Evolutionary conservation across 106 monocot species (phyloP), one percentile per base, ranked within the genome.

Genomic region (Dioscorea alata): DNA sequence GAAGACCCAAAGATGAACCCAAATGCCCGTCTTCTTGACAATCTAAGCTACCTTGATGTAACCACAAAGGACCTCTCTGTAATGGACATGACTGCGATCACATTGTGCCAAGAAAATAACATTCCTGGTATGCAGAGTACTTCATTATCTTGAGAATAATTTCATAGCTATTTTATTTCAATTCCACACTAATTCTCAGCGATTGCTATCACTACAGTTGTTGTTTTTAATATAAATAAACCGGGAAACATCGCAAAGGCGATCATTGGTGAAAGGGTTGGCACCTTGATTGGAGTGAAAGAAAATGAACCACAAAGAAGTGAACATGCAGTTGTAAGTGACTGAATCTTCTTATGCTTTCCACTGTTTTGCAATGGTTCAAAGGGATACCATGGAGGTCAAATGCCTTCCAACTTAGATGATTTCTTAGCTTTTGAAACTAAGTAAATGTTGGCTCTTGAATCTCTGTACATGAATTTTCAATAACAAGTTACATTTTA

Each of bases 31-130:
- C 78, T 90, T 80, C 90, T 83, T 34, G 83, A 90, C 10, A 60
- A 20, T 32, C 51, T 90, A 22, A 83, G 83, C 60, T 90, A 90
- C 60, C 80, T 83, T 49, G 90, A 90, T 42, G 83, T 86, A 31
- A 83, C 80, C 8, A 20, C 86, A 28, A 82, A 69, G 60, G 90
- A 90, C 71, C 80, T 90, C 17, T 86, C 86, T 19, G 90, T 90
- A 7, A 90, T 90, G 90, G 86, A 90, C 72, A 86, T 90, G 90
- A 89, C 90, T 64, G 90, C 86, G 48, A 81, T 90, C 56, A 86
- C 90, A 20, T 35, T 90, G 32, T 90, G 90, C 85, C 90, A 90
- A 80, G 90, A 90, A 86, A 90, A 90, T 49, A 75, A 86, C 31
- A 86, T 90, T 50, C 90, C 86, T 35, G 86, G 90, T 90, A 90